phyloP scores from a whole-genome alignment of 2,329 filamentous ascomycete genomes.

The Metarhizium brunneum region DNA sequence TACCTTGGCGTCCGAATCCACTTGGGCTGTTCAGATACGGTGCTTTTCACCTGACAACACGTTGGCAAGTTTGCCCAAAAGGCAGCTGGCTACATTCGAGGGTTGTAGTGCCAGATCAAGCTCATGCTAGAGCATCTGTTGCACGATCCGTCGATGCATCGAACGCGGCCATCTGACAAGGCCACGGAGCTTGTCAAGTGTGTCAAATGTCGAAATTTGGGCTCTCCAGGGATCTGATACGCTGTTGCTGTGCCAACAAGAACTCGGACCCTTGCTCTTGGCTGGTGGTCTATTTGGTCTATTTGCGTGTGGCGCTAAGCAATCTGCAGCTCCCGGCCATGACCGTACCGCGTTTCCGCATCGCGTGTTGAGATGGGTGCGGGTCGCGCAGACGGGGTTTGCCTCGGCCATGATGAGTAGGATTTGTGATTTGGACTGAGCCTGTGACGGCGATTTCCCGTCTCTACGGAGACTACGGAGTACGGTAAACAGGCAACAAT shows the following conservation, averaged over 20 bases:
- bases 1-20: neutral
- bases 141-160: neutral
- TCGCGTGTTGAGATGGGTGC: neutral
- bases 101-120: neutral
- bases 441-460: neutral
- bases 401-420: neutral
- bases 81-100: neutral
- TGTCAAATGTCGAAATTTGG: neutral
- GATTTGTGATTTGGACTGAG: neutral
- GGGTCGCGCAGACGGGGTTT: neutral
- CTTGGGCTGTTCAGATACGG: neutral
- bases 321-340: neutral
- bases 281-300: neutral
- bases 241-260: neutral
- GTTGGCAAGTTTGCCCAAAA: neutral
- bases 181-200: neutral
- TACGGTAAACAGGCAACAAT: too few species aligned
- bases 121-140: neutral
- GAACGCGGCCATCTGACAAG: neutral
- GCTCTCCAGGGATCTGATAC: neutral
- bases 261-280: neutral
- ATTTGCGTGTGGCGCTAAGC: neutral
- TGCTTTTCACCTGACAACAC: neutral
- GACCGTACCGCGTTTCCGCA: neutral
- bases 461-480: neutral